These are phyloP conservation scores for Boletus barrowsii DNA, from an alignment of 768 basidiomycete genomes.

Conservation along the genomic window DNA sequence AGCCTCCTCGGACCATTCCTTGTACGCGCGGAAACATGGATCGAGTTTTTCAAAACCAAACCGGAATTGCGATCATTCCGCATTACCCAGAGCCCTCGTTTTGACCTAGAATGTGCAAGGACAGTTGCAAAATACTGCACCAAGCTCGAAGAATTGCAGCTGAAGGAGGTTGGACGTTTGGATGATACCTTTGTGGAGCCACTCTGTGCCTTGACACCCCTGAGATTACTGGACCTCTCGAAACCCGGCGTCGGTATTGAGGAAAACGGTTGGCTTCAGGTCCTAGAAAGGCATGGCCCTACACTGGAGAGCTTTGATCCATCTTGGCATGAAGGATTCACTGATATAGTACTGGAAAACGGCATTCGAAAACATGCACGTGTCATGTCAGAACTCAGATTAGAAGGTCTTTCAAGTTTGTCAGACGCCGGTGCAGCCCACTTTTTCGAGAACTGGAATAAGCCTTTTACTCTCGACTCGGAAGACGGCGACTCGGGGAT, in stretches of 20 bases:
- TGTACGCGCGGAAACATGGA: constrained; percentile 72
- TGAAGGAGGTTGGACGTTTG: constrained; percentile 76
- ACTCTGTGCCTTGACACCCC: constrained; percentile 37
- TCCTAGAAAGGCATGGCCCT: constrained; percentile 55
- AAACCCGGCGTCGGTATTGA: constrained; percentile 53
- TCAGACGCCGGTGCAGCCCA: constrained; percentile 66
- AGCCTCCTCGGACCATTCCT: constrained; percentile 89
- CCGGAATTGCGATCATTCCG: constrained; percentile 67
- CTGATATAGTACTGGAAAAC: constrained; percentile 54
- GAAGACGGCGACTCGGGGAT: constrained; percentile 16
- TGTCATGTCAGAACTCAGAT: constrained; percentile 47
- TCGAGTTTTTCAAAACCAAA: constrained; percentile 63
- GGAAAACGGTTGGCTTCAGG: constrained; percentile 51
- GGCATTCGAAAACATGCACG: constrained; percentile 55
- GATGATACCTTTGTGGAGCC: constrained; percentile 59
- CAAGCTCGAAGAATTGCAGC: constrained; percentile 63
- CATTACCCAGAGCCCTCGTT: constrained; percentile 83
- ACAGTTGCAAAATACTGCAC: constrained; percentile 52
- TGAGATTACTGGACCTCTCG: constrained; percentile 69
- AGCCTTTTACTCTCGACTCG: constrained; percentile 12
- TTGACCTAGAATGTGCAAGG: constrained; percentile 66
- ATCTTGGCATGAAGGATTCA: constrained; percentile 64
- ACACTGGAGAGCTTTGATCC: constrained; percentile 62
- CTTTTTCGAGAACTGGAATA: constrained; percentile 62
- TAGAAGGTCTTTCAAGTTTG: constrained; percentile 57